A percentile compares a stretch with the other conserved stretches of the same genome.
phyloP scores from a whole-genome alignment of 805 yeast genomes.

The Candida nitratophila region DNA sequence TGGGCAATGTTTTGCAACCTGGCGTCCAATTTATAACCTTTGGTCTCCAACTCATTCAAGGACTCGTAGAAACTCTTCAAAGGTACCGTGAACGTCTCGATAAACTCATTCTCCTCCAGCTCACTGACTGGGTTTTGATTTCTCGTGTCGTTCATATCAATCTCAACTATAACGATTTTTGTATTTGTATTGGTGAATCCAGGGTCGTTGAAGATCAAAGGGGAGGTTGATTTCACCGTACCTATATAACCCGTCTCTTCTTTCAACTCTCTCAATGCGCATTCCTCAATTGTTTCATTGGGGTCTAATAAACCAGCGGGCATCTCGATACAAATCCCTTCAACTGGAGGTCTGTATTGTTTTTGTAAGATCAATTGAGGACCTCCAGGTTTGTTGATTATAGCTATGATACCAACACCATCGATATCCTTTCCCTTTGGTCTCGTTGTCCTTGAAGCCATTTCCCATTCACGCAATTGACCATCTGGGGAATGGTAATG shows the following conservation, averaged over 20 bases:
- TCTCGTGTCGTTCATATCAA: slow-evolving; percentile 60
- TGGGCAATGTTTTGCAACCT: slow-evolving; percentile 81
- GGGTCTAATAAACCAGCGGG: slow-evolving; percentile 96
- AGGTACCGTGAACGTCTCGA: slow-evolving; percentile 78
- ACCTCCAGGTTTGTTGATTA: slow-evolving; percentile 42
- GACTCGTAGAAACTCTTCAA: slow-evolving; percentile 48
- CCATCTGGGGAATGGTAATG: slow-evolving; percentile 73
- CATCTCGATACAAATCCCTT: slow-evolving; percentile 81
- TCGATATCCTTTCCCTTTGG: slow-evolving; percentile 58
- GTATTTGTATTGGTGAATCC: slow-evolving; percentile 84
- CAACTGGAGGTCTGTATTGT: slow-evolving; percentile 91
- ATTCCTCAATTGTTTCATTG: slow-evolving; percentile 63
- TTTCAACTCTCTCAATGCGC: slow-evolving; percentile 80
- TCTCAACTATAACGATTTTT: slow-evolving; percentile 67
- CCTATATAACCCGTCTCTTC: slow-evolving; percentile 96
- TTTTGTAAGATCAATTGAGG: slow-evolving; percentile 61
- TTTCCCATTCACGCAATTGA: slow-evolving; percentile 75
- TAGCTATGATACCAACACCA: slow-evolving; percentile 86
- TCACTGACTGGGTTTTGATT: slow-evolving; percentile 66
- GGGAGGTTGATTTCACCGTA: slow-evolving; percentile 29
- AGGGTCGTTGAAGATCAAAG: slow-evolving; percentile 42
- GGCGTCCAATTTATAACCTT: slow-evolving; percentile 81
- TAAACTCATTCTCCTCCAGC: slow-evolving; percentile 87
- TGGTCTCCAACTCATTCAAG: slow-evolving; percentile 40
- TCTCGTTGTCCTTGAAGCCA: slow-evolving; percentile 76